Percentiles rank a stretch among this genome's conserved stretches.
These are phyloP conservation scores for Stagonosporopsis chrysanthemi DNA, from an alignment of 2,329 filamentous ascomycete species.

Conservation along the genomic window DNA sequence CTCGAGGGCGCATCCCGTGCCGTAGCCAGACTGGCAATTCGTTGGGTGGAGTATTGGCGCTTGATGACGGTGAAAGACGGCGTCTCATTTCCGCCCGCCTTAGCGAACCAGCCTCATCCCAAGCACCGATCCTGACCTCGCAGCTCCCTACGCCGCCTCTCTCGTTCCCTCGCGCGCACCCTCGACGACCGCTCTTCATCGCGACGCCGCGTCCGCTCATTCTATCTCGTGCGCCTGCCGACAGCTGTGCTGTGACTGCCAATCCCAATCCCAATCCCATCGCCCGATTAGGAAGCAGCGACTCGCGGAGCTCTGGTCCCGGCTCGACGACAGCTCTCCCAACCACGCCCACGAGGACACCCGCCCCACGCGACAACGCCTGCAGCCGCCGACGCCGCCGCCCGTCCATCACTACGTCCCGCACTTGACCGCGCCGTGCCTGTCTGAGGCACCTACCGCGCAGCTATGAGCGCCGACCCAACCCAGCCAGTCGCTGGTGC, in stretches of 20 bases:
- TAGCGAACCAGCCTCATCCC: slow-evolving; percentile 48
- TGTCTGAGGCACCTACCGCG: slow-evolving; percentile 28
- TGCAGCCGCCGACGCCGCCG: slow-evolving; percentile 29
- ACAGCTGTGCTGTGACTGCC: slow-evolving; percentile 24
- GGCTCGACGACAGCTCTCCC: slow-evolving; percentile 24
- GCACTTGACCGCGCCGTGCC: slow-evolving; percentile 22
- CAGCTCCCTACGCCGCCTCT: slow-evolving; percentile 37
- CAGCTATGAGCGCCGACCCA: slow-evolving; percentile 49
- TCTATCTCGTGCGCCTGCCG: slow-evolving; percentile 37
- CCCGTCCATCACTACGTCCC: slow-evolving; percentile 25
- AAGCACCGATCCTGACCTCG: slow-evolving; percentile 37
- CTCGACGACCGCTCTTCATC: slow-evolving; percentile 31
- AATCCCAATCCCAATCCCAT: slow-evolving; percentile 14
- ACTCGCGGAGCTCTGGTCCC: slow-evolving; percentile 23
- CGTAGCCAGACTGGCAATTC: slow-evolving; percentile 21
- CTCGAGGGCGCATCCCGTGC: slow-evolving; percentile 15
- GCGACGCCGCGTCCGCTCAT: slow-evolving; percentile 36
- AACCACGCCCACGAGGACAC: slow-evolving; percentile 21
- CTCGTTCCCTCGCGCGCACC: slow-evolving; percentile 26
- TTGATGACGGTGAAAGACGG: slow-evolving; percentile 40
- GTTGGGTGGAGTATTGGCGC: slow-evolving; percentile 34
- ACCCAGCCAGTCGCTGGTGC: slow-evolving; percentile 38
- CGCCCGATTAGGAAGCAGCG: slow-evolving; percentile 29
- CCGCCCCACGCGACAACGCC: slow-evolving; percentile 41
- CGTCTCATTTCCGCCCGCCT: slow-evolving; percentile 48